These are phyloP conservation scores for Fusarium solani-melongenae DNA, from an alignment of 2,329 filamentous ascomycete genomes.

Conservation along the genomic window DNA sequence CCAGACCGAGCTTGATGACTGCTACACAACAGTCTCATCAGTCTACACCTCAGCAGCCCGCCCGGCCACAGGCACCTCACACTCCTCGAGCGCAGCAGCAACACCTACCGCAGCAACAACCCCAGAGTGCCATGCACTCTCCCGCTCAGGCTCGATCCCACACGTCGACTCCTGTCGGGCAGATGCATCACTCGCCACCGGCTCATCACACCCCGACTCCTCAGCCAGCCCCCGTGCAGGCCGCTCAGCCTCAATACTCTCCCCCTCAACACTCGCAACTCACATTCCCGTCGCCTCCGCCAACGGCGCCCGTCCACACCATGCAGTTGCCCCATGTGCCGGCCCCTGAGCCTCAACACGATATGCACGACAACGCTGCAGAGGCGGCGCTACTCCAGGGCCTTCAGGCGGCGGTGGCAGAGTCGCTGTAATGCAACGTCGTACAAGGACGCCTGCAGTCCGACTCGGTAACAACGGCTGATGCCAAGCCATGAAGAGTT, in stretches of 20 bases:
- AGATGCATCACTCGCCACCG: conserved; percentile 39
- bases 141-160: conserved; percentile 40
- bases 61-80: conserved; percentile 43
- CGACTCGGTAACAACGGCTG: not conserved
- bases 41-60: conserved; percentile 42
- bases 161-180: conserved; percentile 42
- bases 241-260: conserved; percentile 21
- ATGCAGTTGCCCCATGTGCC: conserved; percentile 38
- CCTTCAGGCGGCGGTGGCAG: conserved; percentile 50
- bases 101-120: conserved; percentile 24
- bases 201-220: conserved; percentile 40
- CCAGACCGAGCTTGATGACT: conserved; percentile 39
- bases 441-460: not conserved
- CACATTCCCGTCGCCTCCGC: conserved; percentile 30
- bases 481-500: not conserved
- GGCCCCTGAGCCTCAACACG: conserved; percentile 33
- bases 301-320: conserved; percentile 35
- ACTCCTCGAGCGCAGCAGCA: conserved; percentile 39
- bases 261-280: conserved; percentile 31
- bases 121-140: conserved; percentile 36
- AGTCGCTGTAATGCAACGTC: conserved; percentile 30
- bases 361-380: conserved; percentile 48
- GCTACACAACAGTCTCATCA: conserved; percentile 47
- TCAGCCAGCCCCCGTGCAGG: conserved; percentile 25
- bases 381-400: conserved; percentile 50